Percentiles rank a stretch among this genome's conserved stretches.
These are phyloP conservation scores for Anthostomella pinea DNA, from an alignment of 2,329 filamentous ascomycete species.

Conservation along the genomic window DNA sequence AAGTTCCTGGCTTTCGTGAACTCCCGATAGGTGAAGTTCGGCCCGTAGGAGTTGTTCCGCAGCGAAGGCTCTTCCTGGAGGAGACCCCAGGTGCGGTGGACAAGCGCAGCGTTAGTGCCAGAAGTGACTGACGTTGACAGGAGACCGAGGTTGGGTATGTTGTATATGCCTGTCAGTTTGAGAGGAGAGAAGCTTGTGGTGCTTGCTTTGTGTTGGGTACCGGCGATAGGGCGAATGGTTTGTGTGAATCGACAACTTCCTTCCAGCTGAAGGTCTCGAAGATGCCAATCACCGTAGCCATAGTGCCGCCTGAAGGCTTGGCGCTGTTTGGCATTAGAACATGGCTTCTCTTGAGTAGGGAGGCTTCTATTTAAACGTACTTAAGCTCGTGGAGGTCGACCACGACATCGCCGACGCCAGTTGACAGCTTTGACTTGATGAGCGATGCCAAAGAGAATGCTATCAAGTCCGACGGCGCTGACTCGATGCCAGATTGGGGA, in stretches of 20 bases:
- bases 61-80: slow-evolving; percentile 44
- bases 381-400: slow-evolving; percentile 45
- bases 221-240: slow-evolving; percentile 58
- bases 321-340: slow-evolving; percentile 32
- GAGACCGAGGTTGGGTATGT: slow-evolving; percentile 51
- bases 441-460: slow-evolving; percentile 52
- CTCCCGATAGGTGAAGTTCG: slow-evolving; percentile 59
- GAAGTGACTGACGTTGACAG: slow-evolving; percentile 52
- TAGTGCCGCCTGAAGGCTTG: slow-evolving; percentile 61
- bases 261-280: slow-evolving; percentile 51
- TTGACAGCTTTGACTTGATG: slow-evolving; percentile 48
- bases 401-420: slow-evolving; percentile 51
- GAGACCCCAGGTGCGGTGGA: slow-evolving; percentile 64
- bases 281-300: slow-evolving; percentile 62
- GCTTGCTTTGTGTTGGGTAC: slow-evolving; percentile 41
- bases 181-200: slow-evolving; percentile 37
- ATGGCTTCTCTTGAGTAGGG: not conserved
- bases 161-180: slow-evolving; percentile 48
- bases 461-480: slow-evolving; percentile 58
- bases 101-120: slow-evolving; percentile 50
- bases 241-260: slow-evolving; percentile 43
- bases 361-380: slow-evolving; percentile 24
- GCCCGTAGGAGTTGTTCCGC: slow-evolving; percentile 52
- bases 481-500: slow-evolving; percentile 61
- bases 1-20: slow-evolving; percentile 50